Conservation (phyloP, 257 asterid species). For the Solanum sparsipilum region DNA sequence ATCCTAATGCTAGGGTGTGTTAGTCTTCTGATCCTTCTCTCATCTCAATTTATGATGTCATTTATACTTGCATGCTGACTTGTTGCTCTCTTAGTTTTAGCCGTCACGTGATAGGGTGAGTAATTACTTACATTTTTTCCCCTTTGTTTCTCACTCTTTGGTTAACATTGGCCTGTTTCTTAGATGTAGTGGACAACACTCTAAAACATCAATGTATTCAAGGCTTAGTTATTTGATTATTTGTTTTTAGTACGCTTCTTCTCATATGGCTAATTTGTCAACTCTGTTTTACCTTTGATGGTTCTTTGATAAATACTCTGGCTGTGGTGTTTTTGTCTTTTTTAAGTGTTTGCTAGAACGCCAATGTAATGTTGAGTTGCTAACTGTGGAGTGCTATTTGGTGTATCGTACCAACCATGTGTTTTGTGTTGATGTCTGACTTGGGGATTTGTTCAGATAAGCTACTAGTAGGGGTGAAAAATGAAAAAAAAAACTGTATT, state of each 20-base stretch:
- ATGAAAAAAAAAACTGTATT: background rate
- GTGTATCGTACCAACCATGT: background rate
- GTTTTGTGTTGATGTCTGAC: background rate
- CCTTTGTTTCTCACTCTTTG: background rate
- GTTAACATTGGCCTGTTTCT: background rate
- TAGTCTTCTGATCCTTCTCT: constrained; percentile 17
- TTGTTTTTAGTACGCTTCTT: background rate
- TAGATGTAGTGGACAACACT: background rate
- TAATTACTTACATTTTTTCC: background rate
- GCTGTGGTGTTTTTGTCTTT: background rate
- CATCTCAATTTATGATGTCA: constrained; percentile 12
- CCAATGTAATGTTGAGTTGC: background rate
- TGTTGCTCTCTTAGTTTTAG: constrained; percentile 13
- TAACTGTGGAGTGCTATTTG: background rate
- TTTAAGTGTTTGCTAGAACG: background rate
- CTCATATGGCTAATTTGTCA: background rate
- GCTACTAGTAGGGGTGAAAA: background rate
- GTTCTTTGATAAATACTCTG: background rate
- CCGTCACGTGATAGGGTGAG: constrained; percentile 7
- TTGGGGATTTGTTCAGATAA: background rate
- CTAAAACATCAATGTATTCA: background rate
- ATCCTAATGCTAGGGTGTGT: constrained; percentile 93
- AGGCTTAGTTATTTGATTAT: background rate
- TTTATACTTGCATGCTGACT: constrained; percentile 9
- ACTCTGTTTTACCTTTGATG: background rate